Base-by-base conservation (phyloP, 331 rosid species). In the Telfairia occidentalis region DNA sequence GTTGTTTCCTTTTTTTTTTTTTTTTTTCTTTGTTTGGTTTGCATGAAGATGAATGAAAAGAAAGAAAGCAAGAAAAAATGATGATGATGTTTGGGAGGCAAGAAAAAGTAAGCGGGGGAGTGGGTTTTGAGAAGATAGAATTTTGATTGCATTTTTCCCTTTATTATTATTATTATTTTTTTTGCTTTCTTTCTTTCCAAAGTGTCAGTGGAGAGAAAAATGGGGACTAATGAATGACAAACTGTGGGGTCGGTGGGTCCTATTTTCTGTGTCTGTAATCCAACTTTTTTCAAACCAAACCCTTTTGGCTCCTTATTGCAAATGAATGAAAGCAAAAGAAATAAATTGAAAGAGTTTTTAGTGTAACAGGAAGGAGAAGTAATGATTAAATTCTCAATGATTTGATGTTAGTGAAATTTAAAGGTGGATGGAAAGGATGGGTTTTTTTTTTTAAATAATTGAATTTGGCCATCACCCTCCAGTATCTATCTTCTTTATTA, bases 361-460 rank as follows among this genome's bases (percentile, higher is more conserved):
- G 13, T 69, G 40, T 15, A 70, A 43, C 40, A 45, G 12, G 43
- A 70, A 30, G 74, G 23, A 71, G 38, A 34, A 49, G 40, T 21
- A 73, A 73, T 73, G 77, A 73, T 73, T 73, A 53, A 73, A 34
- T 73, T 73, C 29, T 48, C 21, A 7, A 48, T 71, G 75, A 71
- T 71, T 48, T 71, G 75, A 71, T 71, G 42, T 29, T 48, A 71
- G 75, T 71, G 59, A 23, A 18, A 65, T 65, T 37, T 35, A 65
- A 38, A 37, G 71, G 71, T 64, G 49, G n/a, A 29, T 55, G 12
- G 12, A 19, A 23, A 7, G 60, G 32, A 3, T 7, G 65, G 65
- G 65, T 5, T 15, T 4, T 29, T 59, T 59, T 4, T 29, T 59
- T 59, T 59, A 1, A 59, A 59, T 59, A 10, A 59, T 59, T 30